phyloP scores from a whole-genome alignment of 257 asterid species.

The Euphrasia confusa region DNA sequence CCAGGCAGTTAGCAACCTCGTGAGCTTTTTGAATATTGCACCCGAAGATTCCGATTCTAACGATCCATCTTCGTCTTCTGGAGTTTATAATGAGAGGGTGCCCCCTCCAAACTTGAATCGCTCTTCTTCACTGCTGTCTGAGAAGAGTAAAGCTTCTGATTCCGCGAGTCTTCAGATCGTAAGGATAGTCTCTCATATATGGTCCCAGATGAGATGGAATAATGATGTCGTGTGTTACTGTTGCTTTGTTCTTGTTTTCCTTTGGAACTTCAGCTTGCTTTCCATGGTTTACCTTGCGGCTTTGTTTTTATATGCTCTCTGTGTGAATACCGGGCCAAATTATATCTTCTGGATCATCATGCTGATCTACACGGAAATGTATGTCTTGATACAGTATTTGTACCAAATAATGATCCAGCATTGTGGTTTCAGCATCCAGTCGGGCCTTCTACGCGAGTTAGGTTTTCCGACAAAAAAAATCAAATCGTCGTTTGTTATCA shows the following conservation, averaged over 20 bases:
- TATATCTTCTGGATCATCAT: constrained; percentile 87
- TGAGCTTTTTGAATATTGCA: constrained; percentile 72
- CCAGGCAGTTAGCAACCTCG: constrained; percentile 88
- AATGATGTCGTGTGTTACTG: constrained; percentile 92
- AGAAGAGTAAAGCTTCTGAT: constrained; percentile 66
- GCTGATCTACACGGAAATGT: constrained; percentile 87
- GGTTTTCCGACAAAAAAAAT: constrained; percentile 89
- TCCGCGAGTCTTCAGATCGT: constrained; percentile 75
- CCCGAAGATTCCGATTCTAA: constrained; percentile 72
- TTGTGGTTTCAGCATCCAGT: constrained; percentile 83
- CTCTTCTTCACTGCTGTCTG: constrained; percentile 70
- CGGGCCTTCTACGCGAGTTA: constrained; percentile 53
- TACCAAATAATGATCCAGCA: constrained; percentile 93
- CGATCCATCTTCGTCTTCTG: constrained; percentile 49
- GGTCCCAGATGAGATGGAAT: constrained; percentile 94
- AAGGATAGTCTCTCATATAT: constrained; percentile 65
- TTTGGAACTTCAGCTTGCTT: constrained; percentile 98
- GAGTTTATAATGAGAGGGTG: constrained; percentile 36
- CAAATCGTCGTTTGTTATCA: constrained; percentile 76
- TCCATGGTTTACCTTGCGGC: constrained; percentile 88
- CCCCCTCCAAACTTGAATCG: constrained; percentile 42
- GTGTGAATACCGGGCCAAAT: constrained; percentile 92
- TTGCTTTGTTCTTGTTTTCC: constrained; percentile 78
- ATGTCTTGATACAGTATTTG: constrained; percentile 75
- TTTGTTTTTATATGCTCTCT: constrained; percentile 84